Base-by-base conservation (phyloP, 75 land plant species). In the Isoetes taiwanensis region DNA sequence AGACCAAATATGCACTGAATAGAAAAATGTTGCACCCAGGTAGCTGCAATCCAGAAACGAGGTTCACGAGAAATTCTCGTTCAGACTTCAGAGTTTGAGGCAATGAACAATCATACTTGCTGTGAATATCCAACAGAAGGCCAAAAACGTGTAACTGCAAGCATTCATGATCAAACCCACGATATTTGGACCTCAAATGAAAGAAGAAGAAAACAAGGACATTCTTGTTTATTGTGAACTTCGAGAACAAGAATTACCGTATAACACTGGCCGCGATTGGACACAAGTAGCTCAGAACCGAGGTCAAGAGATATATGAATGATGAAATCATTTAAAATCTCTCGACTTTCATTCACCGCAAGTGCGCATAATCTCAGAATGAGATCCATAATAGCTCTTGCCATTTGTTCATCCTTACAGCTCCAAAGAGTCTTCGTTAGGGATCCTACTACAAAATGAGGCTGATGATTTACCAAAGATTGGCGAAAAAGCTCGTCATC, bases 121-220 rank as follows among this genome's bases (percentile, higher is more conserved):
- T 40, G 42, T 72, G 65, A 43, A 52, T 43, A 61, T 77, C 67
- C 64, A 90, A 62, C 24, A 90, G 79, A 20, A 74, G 46, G n/a
- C 97, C 93, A 2, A 86, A 72, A 55, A 78, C 79, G 61, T 90
- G 97, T 35, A 90, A 73, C 97, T 90, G 78, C 61, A 41, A 43
- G n/a, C 2, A 57, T 27, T 57, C 16, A 28, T 21, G 20, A 19
- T 30, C 12, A 61, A 34, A 61, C 25, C 31, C 26, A 20, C n/a
- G 5, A 28, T 9, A 50, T 25, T 9, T 11, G 30, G 9, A 39
- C 20, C 0, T 30, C 20, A 57, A 59, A 65, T 28, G 5, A 11
- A 34, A 14, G 29, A 56, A 38, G 26, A 28, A 41, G 31, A 10
- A 23, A 14, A 1, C 25, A 29, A 11, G 30, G 52, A 63, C n/a